A percentile compares a stretch with the other conserved stretches of the same genome.
phyloP scores from a whole-genome alignment of 139 green algal species.

The Closterium sp. region DNA sequence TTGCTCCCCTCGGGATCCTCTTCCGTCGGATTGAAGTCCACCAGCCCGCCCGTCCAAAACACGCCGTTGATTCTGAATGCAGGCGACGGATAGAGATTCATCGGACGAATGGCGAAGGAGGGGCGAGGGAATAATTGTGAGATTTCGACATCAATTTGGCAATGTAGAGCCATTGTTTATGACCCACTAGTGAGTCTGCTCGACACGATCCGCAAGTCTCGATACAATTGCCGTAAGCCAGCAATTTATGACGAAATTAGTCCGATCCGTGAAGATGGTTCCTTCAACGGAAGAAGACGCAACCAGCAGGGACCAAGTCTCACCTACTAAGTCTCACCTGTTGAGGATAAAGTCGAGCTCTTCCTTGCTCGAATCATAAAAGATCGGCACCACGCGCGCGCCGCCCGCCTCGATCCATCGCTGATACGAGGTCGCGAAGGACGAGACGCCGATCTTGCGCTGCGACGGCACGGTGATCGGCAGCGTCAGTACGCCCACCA shows the following conservation, averaged over 20 bases:
- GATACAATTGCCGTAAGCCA: neutral
- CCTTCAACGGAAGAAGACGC: too few relatives aligned
- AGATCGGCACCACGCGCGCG: conserved; percentile 47
- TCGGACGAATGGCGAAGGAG: too few relatives aligned
- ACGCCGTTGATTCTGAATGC: conserved; percentile 47
- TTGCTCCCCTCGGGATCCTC: conserved; percentile 33
- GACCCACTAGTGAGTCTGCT: too few relatives aligned
- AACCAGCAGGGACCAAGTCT: too few relatives aligned
- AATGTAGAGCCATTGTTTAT: too few relatives aligned
- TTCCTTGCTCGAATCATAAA: conserved; percentile 43
- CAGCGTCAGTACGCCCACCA: conserved; percentile 47
- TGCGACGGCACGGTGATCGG: conserved; percentile 43
- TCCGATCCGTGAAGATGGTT: neutral
- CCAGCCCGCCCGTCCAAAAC: conserved; percentile 49
- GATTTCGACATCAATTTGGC: too few relatives aligned
- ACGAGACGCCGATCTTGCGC: conserved; percentile 21
- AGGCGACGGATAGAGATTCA: neutral
- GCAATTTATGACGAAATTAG: neutral
- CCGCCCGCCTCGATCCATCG: conserved; percentile 53
- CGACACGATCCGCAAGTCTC: too few relatives aligned
- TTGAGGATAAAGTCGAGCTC: conserved; percentile 46
- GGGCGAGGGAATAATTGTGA: neutral
- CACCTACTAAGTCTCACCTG: conserved; percentile 17
- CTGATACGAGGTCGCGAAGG: conserved; percentile 46
- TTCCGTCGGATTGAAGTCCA: conserved; percentile 48